Percentiles rank a stretch among this genome's conserved stretches.
These are phyloP conservation scores for Euphorbia lathyris DNA, from an alignment of 345 rosid genomes.

Conservation along the genomic window DNA sequence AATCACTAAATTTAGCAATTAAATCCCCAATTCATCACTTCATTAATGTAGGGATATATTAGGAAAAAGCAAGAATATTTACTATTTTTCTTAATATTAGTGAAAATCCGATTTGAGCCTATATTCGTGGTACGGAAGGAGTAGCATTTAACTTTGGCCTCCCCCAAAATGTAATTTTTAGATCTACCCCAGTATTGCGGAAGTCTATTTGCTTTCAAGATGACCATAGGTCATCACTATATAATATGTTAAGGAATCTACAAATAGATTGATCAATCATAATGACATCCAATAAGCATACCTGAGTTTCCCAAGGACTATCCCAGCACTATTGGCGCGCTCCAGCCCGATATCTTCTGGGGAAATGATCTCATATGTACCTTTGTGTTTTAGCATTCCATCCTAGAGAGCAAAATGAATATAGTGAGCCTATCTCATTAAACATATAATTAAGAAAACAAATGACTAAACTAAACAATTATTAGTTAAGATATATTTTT, in stretches of 20 bases:
- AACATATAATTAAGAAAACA: not conserved
- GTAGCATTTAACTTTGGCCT: not conserved
- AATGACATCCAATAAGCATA: slow-evolving; percentile 21
- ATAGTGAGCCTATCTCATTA: not conserved
- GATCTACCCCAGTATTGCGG: not conserved
- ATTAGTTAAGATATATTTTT: not conserved
- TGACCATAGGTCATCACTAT: not conserved
- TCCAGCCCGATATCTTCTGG: slow-evolving; percentile 94
- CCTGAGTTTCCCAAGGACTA: slow-evolving; percentile 97
- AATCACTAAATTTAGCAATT: not conserved
- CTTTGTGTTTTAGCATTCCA: slow-evolving; percentile 92
- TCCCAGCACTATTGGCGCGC: slow-evolving; percentile 76
- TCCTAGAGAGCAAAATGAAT: slow-evolving; percentile 46
- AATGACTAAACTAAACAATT: not conserved
- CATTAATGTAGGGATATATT: not conserved
- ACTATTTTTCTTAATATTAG: no score
- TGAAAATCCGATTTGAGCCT: not conserved
- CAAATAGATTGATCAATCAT: not conserved
- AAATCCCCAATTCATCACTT: not conserved
- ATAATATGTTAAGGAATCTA: not conserved
- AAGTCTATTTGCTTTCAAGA: not conserved
- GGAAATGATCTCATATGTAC: slow-evolving; percentile 84
- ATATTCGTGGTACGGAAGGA: not conserved
- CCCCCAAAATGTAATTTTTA: not conserved
- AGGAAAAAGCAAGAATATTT: not conserved